These are phyloP conservation scores for Ogataea polymorpha DNA, from an alignment of 805 yeast species.

Conservation along the genomic window DNA sequence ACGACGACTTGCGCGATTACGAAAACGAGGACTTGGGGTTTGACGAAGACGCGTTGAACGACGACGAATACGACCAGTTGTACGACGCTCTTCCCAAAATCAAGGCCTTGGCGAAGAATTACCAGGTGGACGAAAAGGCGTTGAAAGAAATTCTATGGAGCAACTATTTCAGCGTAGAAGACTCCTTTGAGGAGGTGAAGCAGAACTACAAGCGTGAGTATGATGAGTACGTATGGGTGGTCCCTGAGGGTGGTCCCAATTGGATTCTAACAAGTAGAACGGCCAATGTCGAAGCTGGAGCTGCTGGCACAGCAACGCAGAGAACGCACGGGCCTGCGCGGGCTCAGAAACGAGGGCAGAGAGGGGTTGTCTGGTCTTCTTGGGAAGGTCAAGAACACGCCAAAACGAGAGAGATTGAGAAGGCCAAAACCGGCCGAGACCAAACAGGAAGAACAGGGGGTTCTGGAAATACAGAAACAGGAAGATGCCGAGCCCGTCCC, in stretches of 20 bases:
- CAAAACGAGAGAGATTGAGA: not conserved
- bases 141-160: constrained; percentile 58
- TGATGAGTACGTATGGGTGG: constrained; percentile 6
- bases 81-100: constrained; percentile 42
- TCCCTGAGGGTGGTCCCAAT: not conserved
- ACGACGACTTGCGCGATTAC: constrained; percentile 23
- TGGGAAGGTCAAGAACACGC: not conserved
- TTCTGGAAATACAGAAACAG: not conserved
- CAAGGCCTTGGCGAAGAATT: constrained; percentile 36
- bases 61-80: constrained; percentile 43
- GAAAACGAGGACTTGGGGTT: constrained; percentile 29
- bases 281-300: constrained; percentile 40
- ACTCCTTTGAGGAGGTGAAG: constrained; percentile 47
- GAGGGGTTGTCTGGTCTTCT: constrained; percentile 1
- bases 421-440: no score
- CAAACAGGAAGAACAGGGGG: not conserved
- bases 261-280: constrained; percentile 8
- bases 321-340: constrained; percentile 11
- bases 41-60: constrained; percentile 38
- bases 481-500: not conserved
- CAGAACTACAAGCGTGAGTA: constrained; percentile 30
- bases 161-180: constrained; percentile 54
- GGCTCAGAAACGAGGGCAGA: not conserved
- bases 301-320: constrained; percentile 44
- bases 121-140: constrained; percentile 46